phyloP scores from a whole-genome alignment of 192 early-diverging fungal genomes.

The Rhizoclosmatium sp. region DNA sequence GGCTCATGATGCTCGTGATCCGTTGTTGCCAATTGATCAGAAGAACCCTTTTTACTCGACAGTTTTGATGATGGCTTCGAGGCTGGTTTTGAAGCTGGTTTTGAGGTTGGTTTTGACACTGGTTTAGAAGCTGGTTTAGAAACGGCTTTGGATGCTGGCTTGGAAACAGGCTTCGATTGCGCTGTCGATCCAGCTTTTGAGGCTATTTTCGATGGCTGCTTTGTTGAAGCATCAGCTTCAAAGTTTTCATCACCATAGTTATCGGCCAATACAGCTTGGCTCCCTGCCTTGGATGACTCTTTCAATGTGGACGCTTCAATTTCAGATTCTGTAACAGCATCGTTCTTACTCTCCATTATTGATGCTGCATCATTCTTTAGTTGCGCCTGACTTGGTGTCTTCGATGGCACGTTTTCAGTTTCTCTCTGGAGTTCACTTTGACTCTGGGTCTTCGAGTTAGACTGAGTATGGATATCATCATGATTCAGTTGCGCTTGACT shows the following conservation, averaged over 20 bases:
- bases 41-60: background rate
- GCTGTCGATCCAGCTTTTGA: background rate
- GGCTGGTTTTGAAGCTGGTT: slow-evolving; percentile 8
- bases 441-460: no score
- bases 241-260: background rate
- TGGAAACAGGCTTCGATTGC: background rate
- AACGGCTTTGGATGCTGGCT: slow-evolving; percentile 25
- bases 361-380: no score
- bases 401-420: no score
- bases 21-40: no score
- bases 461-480: no score
- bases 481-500: background rate
- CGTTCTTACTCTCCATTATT: no score
- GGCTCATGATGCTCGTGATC: no score
- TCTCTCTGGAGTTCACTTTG: no score
- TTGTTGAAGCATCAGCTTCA: no score
- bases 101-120: slow-evolving; percentile 6
- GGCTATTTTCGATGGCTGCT: background rate
- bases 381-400: no score
- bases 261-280: background rate
- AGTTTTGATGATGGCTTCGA: slow-evolving; percentile 5
- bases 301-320: no score
- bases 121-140: slow-evolving; percentile 5
- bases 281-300: background rate
- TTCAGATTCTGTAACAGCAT: no score